Evolutionary conservation across 169 alveolate genomes (phyloP).

Genomic region (Plasmodium cynomolgi): DNA sequence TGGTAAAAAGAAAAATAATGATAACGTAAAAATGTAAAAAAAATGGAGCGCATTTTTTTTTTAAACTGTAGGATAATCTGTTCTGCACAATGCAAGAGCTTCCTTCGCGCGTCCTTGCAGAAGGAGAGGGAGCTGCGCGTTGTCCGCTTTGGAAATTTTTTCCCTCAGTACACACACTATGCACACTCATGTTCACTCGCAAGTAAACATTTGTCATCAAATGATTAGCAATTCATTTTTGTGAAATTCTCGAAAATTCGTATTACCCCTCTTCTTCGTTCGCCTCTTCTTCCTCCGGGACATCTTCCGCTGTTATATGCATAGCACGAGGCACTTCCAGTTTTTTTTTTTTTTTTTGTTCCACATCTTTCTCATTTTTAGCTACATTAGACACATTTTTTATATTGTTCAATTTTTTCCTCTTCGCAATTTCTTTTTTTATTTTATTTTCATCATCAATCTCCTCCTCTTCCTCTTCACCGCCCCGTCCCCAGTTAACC

Average conservation of each 20-base stretch:
- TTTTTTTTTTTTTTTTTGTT: conserved; percentile 15
- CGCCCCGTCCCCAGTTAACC: neutral
- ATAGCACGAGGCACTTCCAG: conserved; percentile 28
- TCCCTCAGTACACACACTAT: neutral
- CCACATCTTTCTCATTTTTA: conserved; percentile 19
- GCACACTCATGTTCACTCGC: neutral
- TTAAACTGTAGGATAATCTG: neutral
- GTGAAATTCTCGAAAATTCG: neutral
- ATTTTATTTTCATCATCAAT: conserved; percentile 26
- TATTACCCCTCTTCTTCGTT: conserved; percentile 49
- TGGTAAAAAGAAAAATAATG: conserved; percentile 4
- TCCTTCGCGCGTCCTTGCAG: neutral
- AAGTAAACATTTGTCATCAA: neutral
- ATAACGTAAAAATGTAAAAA: neutral
- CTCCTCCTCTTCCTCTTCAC: conserved; percentile 12
- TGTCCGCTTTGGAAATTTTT: neutral
- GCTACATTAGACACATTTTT: conserved; percentile 55
- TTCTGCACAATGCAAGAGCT: neutral
- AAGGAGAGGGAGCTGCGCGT: neutral
- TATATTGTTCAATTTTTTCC: conserved; percentile 11
- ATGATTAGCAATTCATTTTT: neutral
- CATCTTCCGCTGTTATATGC: conserved; percentile 64
- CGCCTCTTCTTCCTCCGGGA: conserved; percentile 6
- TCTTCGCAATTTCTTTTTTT: conserved; percentile 27
- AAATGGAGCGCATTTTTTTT: neutral